A percentile compares a stretch with the other conserved stretches of the same genome.
phyloP scores from a whole-genome alignment of 2,329 filamentous ascomycete species.

The Fusarium drepaniforme region DNA sequence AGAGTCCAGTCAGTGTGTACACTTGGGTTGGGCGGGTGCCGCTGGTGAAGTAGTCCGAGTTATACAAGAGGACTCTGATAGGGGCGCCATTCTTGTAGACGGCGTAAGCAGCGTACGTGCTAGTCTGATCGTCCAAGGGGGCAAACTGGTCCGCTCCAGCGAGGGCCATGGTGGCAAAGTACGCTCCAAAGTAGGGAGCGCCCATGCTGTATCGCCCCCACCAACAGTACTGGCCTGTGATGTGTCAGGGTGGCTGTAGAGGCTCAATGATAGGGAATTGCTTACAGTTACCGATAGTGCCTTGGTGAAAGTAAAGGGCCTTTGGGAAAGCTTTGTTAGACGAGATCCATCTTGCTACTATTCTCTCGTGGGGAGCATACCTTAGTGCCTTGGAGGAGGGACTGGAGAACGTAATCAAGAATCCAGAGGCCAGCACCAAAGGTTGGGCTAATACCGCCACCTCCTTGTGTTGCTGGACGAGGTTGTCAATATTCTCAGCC shows the following conservation, averaged over 20 bases:
- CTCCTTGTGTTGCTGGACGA: conserved; percentile 50
- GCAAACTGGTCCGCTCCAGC: conserved; percentile 58
- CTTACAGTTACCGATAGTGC: conserved; percentile 64
- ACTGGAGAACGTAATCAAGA: conserved; percentile 54
- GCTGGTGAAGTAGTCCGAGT: conserved; percentile 57
- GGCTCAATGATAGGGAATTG: conserved; percentile 4
- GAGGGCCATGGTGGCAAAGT: conserved; percentile 58
- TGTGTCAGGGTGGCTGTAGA: background rate
- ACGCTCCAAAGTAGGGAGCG: conserved; percentile 65
- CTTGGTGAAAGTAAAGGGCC: conserved; percentile 61
- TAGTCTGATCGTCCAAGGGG: conserved; percentile 57
- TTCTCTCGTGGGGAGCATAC: background rate
- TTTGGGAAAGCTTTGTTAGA: background rate
- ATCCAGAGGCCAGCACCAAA: conserved; percentile 57
- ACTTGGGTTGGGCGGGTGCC: conserved; percentile 49
- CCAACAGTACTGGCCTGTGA: conserved; percentile 58
- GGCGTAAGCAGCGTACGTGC: conserved; percentile 59
- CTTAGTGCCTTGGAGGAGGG: conserved; percentile 43
- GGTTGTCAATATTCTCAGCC: background rate
- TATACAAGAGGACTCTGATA: conserved; percentile 57
- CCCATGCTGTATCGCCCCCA: conserved; percentile 62
- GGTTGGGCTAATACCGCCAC: conserved; percentile 54
- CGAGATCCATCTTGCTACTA: too few species aligned
- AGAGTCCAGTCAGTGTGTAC: conserved; percentile 58
- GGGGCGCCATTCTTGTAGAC: conserved; percentile 54